These are phyloP conservation scores for Urostyla sp. DNA, from an alignment of 73 alveolate species.

Conservation along the genomic window DNA sequence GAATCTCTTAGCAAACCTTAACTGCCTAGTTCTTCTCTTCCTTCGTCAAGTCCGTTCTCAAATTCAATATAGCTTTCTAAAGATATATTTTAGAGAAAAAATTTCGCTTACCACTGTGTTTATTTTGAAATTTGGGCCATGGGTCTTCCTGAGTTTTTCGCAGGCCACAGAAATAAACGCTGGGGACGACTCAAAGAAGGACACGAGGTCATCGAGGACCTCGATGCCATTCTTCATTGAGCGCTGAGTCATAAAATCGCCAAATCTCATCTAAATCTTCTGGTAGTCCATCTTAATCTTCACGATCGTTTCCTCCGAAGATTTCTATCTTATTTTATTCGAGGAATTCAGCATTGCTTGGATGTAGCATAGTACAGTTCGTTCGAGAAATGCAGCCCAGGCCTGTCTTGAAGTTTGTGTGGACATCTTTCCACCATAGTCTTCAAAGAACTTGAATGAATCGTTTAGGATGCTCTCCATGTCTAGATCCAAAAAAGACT, in stretches of 20 bases:
- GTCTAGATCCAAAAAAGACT: constrained; percentile 58
- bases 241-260: constrained; percentile 61
- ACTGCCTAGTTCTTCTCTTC: constrained; percentile 50
- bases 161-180: constrained; percentile 69
- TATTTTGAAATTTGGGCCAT: constrained; percentile 74
- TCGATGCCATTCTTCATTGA: constrained; percentile 66
- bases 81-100: background rate
- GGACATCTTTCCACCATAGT: constrained; percentile 59
- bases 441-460: constrained; percentile 53
- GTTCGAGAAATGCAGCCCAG: constrained; percentile 55
- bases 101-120: constrained; percentile 51
- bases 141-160: constrained; percentile 72
- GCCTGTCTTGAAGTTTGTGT: constrained; percentile 44
- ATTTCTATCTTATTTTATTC: constrained; percentile 49
- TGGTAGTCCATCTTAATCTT: constrained; percentile 62
- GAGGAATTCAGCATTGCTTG: constrained; percentile 73
- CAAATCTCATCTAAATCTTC: constrained; percentile 54
- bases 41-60: constrained; percentile 67
- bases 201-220: constrained; percentile 71
- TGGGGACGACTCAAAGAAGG: constrained; percentile 71
- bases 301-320: constrained; percentile 49
- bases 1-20: constrained; percentile 47
- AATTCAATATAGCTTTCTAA: constrained; percentile 61
- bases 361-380: constrained; percentile 64
- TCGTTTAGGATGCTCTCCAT: constrained; percentile 59